These are phyloP conservation scores for Aphanoascus verrucosus DNA, from an alignment of 2,329 filamentous ascomycete species.

Conservation along the genomic window DNA sequence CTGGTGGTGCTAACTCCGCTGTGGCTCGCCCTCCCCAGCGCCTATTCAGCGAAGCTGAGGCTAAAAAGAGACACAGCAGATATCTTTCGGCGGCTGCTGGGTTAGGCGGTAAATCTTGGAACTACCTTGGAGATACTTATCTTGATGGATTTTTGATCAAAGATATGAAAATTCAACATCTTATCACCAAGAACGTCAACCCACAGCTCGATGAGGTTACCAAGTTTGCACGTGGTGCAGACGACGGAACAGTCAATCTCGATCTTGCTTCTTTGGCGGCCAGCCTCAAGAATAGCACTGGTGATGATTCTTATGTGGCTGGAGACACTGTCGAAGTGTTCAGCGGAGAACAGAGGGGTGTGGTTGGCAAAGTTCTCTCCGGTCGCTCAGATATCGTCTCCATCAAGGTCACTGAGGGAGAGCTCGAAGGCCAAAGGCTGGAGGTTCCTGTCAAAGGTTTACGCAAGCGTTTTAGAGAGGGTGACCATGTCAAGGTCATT, in stretches of 20 bases:
- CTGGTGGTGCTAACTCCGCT: conserved; percentile 40
- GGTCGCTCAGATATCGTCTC: conserved; percentile 90
- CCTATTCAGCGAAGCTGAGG: conserved; percentile 86
- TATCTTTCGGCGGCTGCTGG: conserved; percentile 45
- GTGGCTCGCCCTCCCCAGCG: conserved; percentile 70
- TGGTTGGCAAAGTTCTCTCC: conserved; percentile 72
- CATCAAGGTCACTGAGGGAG: conserved; percentile 71
- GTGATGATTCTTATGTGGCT: conserved; percentile 73
- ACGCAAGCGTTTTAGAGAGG: conserved; percentile 81
- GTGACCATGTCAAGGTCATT: conserved; percentile 98
- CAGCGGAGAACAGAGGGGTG: conserved; percentile 85
- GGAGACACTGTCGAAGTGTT: conserved; percentile 97
- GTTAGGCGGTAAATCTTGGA: conserved; percentile 59
- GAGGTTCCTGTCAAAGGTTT: conserved; percentile 88
- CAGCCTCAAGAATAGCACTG: conserved; percentile 73
- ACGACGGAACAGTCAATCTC: conserved; percentile 87
- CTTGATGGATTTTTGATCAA: conserved; percentile 89
- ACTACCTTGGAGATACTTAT: conserved; percentile 79
- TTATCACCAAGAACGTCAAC: conserved; percentile 82
- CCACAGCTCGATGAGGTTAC: conserved; percentile 91
- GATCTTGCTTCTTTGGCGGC: conserved; percentile 85
- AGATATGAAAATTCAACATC: conserved; percentile 78
- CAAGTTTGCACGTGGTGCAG: conserved; percentile 76
- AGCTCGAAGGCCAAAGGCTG: conserved; percentile 69
- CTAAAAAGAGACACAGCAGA: conserved; percentile 71